Evolutionary conservation across 2,329 filamentous ascomycete species (phyloP), one percentile per base, ranked within the genome.

Genomic region (Trematosphaeria pertusa): DNA sequence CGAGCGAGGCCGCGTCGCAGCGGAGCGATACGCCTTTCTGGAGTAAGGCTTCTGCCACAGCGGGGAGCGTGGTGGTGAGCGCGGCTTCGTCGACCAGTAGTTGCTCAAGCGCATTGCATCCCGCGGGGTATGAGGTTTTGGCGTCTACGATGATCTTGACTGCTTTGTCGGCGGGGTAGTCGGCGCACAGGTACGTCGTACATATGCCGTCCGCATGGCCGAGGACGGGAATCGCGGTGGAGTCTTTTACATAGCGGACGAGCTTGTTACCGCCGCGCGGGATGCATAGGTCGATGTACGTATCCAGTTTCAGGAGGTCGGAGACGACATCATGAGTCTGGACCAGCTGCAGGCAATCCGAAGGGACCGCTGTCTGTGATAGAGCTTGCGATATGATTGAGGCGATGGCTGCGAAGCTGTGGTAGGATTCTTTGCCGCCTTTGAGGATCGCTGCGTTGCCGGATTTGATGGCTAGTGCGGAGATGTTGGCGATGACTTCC

Each of bases 401-500:
- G 5, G 93, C 89, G 64, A 99, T 97, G 59, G 91, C 88, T 50
- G 91, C 81, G 71, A 99, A 97, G n/a, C 91, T 96, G 68, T 95
- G 86, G 15, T 88, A 94, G 0, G 92, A 97, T 74, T 99, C 94
- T 71, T 96, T 96, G 56, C 94, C 94, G 51, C 92, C 93, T 80
- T 99, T 99, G 51, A 99, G 79, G 63, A 99, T 97, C 40, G 92
- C 94, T 26, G 94, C 89, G 73, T 99, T 99, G 63, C 91, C 94
- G 10, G 93, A 97, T 73, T 99, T 99, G 73, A 99, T 89, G 28
- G 94, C 92, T 18, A 99, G 81, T 3, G 92, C 90, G 53, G 94
- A 91, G 66, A 99, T 97, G 73, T 99, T 99, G 67, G 93, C 94
- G 67, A 99, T 97, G 56, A 99, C 94, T 75, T 99, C 94, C 5